Evolutionary conservation across 2,329 filamentous ascomycete species (phyloP), one percentile per base, ranked within the genome.

Genomic region (Nemania bipapillata): DNA sequence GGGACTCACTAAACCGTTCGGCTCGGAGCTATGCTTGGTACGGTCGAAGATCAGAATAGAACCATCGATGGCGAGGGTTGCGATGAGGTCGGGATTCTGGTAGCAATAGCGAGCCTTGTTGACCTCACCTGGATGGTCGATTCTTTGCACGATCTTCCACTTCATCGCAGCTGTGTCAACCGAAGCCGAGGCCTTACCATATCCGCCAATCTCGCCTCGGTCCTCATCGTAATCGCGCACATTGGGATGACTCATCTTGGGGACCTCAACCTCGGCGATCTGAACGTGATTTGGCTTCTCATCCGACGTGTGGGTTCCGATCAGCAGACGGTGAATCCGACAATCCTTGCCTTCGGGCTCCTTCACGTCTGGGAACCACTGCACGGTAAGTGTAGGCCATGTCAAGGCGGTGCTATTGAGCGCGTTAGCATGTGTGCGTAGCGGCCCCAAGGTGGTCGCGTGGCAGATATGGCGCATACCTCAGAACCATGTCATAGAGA

Each of bases 61-160:
- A 70, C 93, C 92, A 79, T 97, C 92, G 7, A 93, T 89, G 72
- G 93, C 94, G 82, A 97, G 90, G 0, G 96, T 97, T 2, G 96
- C 96, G 75, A 99, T 96, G 66, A 99, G 90, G 77, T 99, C 94
- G 4, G 95, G 94, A 77, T 99, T 99, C 80, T 98, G 95, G 12
- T 96, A 96, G 81, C 97, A 94, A 79, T 98, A 98, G 74, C 96
- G 91, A 17, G 96, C 96, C 84, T 98, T 99, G 86, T 99, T 99
- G 79, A 99, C 94, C 81, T 99, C 96, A 71, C 93, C 92, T 17
- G 94, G 94, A 79, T 99, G 96, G 79, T 97, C 92, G 79, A 99
- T 99, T 81, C 92, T 96, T 81, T 99, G 96, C 59, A 96, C 91
- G 76, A 99, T 92, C 72, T 92, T 91, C 84, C 97, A 97, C 77